These are phyloP conservation scores for Rhododendron simsii DNA, from an alignment of 148 eudicot genomes.

Conservation along the genomic window DNA sequence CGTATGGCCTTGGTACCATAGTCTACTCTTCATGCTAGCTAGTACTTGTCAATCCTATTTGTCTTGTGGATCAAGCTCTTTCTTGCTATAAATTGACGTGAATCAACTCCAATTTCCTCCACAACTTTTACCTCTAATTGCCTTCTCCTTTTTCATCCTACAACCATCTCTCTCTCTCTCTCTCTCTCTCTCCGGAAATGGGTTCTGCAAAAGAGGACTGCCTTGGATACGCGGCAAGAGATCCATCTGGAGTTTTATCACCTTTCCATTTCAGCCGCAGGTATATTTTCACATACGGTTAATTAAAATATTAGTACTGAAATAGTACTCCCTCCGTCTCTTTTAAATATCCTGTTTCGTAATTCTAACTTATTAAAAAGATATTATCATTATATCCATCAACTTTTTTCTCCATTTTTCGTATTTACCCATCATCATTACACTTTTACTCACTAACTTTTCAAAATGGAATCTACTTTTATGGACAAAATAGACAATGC, in stretches of 20 bases:
- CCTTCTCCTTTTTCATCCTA: neutral
- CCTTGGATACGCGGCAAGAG: conserved; percentile 80
- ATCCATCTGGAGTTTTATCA: conserved; percentile 69
- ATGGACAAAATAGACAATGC: too few relatives aligned
- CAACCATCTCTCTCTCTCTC: neutral
- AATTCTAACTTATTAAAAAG: too few relatives aligned
- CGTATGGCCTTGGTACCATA: neutral
- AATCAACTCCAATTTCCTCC: neutral
- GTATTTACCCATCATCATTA: too few relatives aligned
- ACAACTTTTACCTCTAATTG: neutral
- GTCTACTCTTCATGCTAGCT: neutral
- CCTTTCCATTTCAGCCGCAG: conserved; percentile 71
- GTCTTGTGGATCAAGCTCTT: neutral
- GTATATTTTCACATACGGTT: conserved; percentile 16
- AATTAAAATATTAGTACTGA: neutral
- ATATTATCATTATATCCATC: too few relatives aligned
- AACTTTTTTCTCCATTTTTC: too few relatives aligned
- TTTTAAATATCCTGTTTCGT: too few relatives aligned
- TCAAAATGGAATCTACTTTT: too few relatives aligned
- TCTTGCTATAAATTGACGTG: neutral
- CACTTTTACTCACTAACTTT: too few relatives aligned
- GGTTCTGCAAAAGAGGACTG: conserved; percentile 40
- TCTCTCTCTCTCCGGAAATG: conserved; percentile 12
- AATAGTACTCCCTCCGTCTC: too few relatives aligned
- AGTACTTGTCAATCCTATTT: too few relatives aligned